A percentile compares a stretch with the other conserved stretches of the same genome.
These are phyloP conservation scores for Pseudomassariella vexata DNA, from an alignment of 2,329 filamentous ascomycete species.

Conservation along the genomic window DNA sequence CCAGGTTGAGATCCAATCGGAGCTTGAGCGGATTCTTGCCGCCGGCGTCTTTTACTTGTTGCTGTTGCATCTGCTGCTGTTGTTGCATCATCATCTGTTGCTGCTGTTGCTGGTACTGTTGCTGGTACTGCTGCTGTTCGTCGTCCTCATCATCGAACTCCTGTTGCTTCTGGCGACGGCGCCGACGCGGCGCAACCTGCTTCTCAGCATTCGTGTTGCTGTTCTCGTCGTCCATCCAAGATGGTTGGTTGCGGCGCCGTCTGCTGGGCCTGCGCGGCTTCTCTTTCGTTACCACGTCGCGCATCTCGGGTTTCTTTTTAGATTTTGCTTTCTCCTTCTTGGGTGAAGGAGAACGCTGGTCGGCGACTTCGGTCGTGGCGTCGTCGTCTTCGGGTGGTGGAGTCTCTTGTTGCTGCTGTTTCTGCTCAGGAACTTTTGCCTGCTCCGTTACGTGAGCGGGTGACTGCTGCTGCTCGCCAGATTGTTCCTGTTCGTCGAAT, in stretches of 20 bases:
- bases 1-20: slow-evolving; percentile 72
- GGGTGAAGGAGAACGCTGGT: slow-evolving; percentile 23
- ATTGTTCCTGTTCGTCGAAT: slow-evolving; percentile 3
- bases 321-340: slow-evolving; percentile 33
- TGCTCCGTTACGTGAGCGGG: too few species aligned
- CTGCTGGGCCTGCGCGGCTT: slow-evolving; percentile 12
- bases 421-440: too few species aligned
- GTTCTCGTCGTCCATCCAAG: slow-evolving; percentile 20
- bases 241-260: slow-evolving; percentile 20
- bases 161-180: slow-evolving; percentile 13
- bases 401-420: slow-evolving; percentile 1
- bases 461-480: slow-evolving; percentile 1
- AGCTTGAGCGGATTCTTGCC: slow-evolving; percentile 63
- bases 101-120: slow-evolving; percentile 20
- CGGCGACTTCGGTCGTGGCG: slow-evolving; percentile 10
- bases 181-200: slow-evolving; percentile 19
- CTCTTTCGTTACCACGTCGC: slow-evolving; percentile 17
- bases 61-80: slow-evolving; percentile 20
- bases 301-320: slow-evolving; percentile 19
- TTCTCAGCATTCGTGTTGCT: slow-evolving; percentile 15
- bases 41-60: slow-evolving; percentile 27
- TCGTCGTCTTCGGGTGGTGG: slow-evolving; percentile 11
- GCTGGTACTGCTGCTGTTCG: slow-evolving; percentile 15
- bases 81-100: slow-evolving; percentile 11
- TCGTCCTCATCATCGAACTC: slow-evolving; percentile 16